Conservation (phyloP, 495 filamentous ascomycete species). For the Rostrohypoxylon terebratum region DNA sequence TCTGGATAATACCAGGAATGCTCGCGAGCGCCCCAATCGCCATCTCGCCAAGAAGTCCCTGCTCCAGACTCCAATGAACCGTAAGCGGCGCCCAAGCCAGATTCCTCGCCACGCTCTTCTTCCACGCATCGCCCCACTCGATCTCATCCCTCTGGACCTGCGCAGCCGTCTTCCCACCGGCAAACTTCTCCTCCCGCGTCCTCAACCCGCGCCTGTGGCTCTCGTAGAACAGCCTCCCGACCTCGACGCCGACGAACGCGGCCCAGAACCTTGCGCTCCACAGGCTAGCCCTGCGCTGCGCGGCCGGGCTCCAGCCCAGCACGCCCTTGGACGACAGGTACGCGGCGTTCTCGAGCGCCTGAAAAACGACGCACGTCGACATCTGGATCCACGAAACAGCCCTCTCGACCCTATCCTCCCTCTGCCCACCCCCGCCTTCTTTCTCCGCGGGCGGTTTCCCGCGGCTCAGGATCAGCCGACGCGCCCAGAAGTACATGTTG, state of each 20-base stretch:
- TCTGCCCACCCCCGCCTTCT: not conserved
- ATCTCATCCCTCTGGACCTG: constrained; percentile 57
- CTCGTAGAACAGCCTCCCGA: constrained; percentile 71
- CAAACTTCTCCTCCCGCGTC: constrained; percentile 48
- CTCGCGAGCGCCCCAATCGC: constrained; percentile 73
- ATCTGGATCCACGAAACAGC: constrained; percentile 76
- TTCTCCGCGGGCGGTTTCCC: constrained; percentile 11
- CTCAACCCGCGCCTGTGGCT: constrained; percentile 38
- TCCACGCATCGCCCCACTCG: constrained; percentile 59
- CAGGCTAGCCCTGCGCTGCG: constrained; percentile 67
- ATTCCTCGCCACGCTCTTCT: constrained; percentile 60
- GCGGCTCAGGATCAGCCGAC: constrained; percentile 58
- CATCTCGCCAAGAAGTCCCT: constrained; percentile 70
- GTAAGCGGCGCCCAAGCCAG: constrained; percentile 69
- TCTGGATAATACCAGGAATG: constrained; percentile 73
- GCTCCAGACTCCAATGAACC: constrained; percentile 84
- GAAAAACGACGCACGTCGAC: constrained; percentile 72
- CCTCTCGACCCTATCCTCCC: constrained; percentile 55
- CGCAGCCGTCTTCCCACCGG: constrained; percentile 51
- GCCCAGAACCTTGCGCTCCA: constrained; percentile 88
- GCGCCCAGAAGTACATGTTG: constrained; percentile 80
- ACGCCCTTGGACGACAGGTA: constrained; percentile 80
- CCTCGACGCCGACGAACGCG: constrained; percentile 79
- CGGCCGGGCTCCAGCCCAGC: constrained; percentile 66
- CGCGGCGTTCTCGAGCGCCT: constrained; percentile 84